A percentile compares a stretch with the other conserved stretches of the same genome.
Evolutionary conservation across 176 grass and related monocot genomes (phyloP).

Genomic region (Cenchrus americanus): DNA sequence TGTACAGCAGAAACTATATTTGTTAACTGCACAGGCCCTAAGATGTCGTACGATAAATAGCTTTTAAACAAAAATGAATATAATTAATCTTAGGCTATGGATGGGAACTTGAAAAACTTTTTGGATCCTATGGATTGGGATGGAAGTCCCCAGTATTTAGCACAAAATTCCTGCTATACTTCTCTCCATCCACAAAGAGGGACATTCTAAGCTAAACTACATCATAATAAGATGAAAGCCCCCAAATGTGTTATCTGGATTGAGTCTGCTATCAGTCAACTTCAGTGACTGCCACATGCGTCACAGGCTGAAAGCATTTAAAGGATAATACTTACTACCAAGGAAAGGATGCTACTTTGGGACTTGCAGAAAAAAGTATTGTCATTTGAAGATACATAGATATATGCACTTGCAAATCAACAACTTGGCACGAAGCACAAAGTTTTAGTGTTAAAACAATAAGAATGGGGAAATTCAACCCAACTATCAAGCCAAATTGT

Average conservation of each 20-base stretch:
- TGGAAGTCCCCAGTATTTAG: background rate
- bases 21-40: background rate
- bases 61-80: background rate
- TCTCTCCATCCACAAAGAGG: too few relatives aligned
- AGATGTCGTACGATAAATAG: background rate
- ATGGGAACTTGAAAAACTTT: background rate
- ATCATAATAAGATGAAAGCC: background rate
- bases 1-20: background rate
- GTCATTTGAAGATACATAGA: background rate
- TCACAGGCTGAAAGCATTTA: background rate
- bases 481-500: background rate
- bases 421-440: too few relatives aligned
- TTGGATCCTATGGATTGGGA: background rate
- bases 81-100: background rate
- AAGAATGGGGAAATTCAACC: background rate
- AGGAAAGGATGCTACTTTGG: background rate
- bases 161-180: background rate
- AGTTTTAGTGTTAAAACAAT: background rate
- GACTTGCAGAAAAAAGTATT: background rate
- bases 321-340: background rate
- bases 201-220: background rate
- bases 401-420: too few relatives aligned
- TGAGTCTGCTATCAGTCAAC: background rate
- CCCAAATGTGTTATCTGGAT: background rate
- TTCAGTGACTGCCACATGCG: background rate